phyloP scores from a whole-genome alignment of 257 asterid species.

The Solanum chaucha region DNA sequence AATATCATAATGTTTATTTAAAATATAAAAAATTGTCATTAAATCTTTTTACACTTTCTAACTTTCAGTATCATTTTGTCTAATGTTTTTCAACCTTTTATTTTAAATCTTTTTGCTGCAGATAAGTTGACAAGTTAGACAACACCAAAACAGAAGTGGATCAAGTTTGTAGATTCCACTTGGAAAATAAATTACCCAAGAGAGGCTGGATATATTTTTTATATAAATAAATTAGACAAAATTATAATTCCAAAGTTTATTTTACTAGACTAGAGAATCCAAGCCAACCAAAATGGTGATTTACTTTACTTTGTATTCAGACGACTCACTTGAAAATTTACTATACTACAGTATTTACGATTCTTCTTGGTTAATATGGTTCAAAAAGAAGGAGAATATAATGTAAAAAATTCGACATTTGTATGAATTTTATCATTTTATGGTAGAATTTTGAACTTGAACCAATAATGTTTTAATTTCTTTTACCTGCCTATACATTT shows the following conservation, averaged over 20 bases:
- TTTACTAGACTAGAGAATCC: neutral
- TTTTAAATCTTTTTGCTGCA: neutral
- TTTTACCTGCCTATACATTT: neutral
- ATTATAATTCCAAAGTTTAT: neutral
- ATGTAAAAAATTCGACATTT: too few relatives aligned
- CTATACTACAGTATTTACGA: neutral
- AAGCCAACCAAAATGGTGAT: neutral
- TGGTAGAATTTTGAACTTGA: neutral
- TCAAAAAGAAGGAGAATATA: neutral
- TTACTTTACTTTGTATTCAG: neutral
- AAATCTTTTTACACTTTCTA: neutral
- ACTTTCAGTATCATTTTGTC: neutral
- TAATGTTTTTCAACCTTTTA: neutral
- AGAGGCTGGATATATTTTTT: neutral
- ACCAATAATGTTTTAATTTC: neutral
- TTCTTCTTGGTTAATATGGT: neutral
- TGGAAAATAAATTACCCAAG: neutral
- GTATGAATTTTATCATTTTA: too few relatives aligned
- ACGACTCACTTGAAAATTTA: neutral
- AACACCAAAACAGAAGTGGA: neutral
- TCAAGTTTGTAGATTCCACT: neutral
- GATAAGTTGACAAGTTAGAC: constrained; percentile 10
- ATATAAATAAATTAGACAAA: neutral
- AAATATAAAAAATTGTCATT: too few relatives aligned
- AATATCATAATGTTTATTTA: too few relatives aligned